Evolutionary conservation across 2,329 filamentous ascomycete genomes (phyloP).

Genomic region (Nothopassalora personata): DNA sequence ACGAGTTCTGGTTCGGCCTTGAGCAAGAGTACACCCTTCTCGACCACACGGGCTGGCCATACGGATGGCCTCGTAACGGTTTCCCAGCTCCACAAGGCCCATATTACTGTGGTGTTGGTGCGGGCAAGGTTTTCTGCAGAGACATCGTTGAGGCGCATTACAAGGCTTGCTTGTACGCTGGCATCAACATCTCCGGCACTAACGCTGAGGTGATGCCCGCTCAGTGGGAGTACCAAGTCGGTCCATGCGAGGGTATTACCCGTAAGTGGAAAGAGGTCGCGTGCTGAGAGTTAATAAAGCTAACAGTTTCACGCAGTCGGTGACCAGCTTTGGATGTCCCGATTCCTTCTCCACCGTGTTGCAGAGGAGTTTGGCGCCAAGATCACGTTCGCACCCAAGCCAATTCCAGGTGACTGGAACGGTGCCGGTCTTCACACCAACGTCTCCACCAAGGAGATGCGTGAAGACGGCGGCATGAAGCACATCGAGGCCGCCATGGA

Average conservation of each 20-base stretch:
- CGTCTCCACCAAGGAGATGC: conserved; percentile 87
- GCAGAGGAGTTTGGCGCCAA: conserved; percentile 95
- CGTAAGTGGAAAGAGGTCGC: conserved; percentile 50
- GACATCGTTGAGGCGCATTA: conserved; percentile 96
- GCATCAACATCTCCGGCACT: conserved; percentile 92
- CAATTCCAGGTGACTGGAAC: conserved; percentile 94
- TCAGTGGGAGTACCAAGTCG: conserved; percentile 98
- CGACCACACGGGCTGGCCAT: conserved; percentile 78
- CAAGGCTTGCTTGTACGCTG: conserved; percentile 82
- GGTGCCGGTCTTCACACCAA: conserved; percentile 90
- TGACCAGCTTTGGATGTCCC: conserved; percentile 92
- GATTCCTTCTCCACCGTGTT: conserved; percentile 83
- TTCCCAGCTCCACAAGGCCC: conserved; percentile 90
- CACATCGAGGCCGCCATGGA: conserved; percentile 73
- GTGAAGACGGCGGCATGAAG: conserved; percentile 90
- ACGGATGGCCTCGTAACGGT: conserved; percentile 82
- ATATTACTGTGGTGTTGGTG: conserved; percentile 97
- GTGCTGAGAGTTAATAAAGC: not conserved
- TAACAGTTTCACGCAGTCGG: conserved; percentile 56
- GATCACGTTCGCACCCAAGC: conserved; percentile 94
- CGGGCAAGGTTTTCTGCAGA: conserved; percentile 94
- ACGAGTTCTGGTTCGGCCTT: conserved; percentile 94
- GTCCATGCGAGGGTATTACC: conserved; percentile 79
- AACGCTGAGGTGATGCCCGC: conserved; percentile 98
- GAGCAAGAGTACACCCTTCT: conserved; percentile 97